A percentile compares a stretch with the other conserved stretches of the same genome.
Evolutionary conservation across 371 early-diverging fungal genomes (phyloP).

Genomic region (Dichotomocladium elegans): DNA sequence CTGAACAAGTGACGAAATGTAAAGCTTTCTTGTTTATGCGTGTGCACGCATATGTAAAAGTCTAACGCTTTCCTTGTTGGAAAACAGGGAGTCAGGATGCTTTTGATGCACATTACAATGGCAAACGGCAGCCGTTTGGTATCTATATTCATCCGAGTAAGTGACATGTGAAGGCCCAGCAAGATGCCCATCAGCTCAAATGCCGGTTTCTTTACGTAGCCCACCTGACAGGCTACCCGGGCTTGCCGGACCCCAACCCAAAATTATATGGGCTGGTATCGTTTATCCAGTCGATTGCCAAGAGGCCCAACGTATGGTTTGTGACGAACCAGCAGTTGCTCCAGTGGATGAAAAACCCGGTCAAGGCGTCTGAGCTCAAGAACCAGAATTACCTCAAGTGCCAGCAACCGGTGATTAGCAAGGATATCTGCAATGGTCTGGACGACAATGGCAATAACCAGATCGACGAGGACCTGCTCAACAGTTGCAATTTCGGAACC

Average conservation of each 20-base stretch:
- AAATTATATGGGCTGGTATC: conserved; percentile 28
- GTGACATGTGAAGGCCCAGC: too few relatives aligned
- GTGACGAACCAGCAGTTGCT: conserved; percentile 64
- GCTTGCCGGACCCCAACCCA: conserved; percentile 30
- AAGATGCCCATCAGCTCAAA: neutral
- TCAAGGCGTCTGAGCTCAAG: conserved; percentile 53
- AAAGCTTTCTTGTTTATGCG: too few relatives aligned
- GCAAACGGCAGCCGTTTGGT: conserved; percentile 66
- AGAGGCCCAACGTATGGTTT: conserved; percentile 57
- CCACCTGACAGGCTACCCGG: conserved; percentile 44
- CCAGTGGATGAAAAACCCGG: conserved; percentile 64
- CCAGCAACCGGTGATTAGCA: conserved; percentile 47
- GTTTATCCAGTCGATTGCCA: conserved; percentile 36
- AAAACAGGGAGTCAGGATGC: conserved; percentile 36
- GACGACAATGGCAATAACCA: conserved; percentile 51
- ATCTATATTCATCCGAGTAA: conserved; percentile 56
- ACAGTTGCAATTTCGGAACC: conserved; percentile 50
- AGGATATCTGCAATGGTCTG: conserved; percentile 72
- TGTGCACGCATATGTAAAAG: conserved; percentile 10
- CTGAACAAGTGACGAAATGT: conserved; percentile 37
- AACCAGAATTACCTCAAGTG: conserved; percentile 56
- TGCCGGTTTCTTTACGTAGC: conserved; percentile 13
- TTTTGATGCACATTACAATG: conserved; percentile 60
- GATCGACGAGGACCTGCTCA: conserved; percentile 40
- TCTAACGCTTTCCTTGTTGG: too few relatives aligned